phyloP scores from a whole-genome alignment of 202 grass and related monocot species.

The Tripidium arundinaceum region DNA sequence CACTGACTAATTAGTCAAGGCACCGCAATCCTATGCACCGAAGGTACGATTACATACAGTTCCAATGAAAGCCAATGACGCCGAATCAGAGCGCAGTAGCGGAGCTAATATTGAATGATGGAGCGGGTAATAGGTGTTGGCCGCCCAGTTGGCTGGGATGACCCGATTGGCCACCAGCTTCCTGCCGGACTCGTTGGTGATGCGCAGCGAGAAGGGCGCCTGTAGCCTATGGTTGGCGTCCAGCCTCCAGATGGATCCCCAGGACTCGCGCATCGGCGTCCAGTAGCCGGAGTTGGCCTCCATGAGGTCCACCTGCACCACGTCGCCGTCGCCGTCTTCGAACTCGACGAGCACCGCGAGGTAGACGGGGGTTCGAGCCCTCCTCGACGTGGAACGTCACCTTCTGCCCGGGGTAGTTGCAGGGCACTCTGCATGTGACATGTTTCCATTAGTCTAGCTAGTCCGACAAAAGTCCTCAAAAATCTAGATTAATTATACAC shows the following conservation, averaged over 20 bases:
- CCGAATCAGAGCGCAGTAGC: background rate
- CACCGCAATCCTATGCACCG: background rate
- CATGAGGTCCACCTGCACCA: constrained; percentile 70
- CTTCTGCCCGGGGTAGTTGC: constrained; percentile 64
- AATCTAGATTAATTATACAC: background rate
- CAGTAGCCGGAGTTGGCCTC: constrained; percentile 49
- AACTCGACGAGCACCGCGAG: constrained; percentile 75
- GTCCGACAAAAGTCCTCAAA: background rate
- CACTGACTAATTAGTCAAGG: constrained; percentile 5
- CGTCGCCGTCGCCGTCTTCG: constrained; percentile 77
- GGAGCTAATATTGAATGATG: constrained; percentile 43
- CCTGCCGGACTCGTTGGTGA: constrained; percentile 58
- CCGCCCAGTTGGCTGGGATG: constrained; percentile 67
- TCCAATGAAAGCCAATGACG: background rate
- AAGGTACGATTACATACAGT: background rate
- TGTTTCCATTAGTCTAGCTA: background rate
- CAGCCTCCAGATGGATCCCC: constrained; percentile 71
- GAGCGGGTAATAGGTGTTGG: constrained; percentile 52
- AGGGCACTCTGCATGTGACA: constrained; percentile 59
- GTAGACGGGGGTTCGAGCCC: constrained; percentile 70
- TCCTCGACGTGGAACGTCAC: constrained; percentile 83
- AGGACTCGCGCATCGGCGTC: constrained; percentile 68
- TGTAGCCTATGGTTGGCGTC: constrained; percentile 46
- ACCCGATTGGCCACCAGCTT: constrained; percentile 54
- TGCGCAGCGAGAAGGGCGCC: constrained; percentile 69